These are phyloP conservation scores for Nicotiana otophora DNA, from an alignment of 257 asterid genomes.

Conservation along the genomic window DNA sequence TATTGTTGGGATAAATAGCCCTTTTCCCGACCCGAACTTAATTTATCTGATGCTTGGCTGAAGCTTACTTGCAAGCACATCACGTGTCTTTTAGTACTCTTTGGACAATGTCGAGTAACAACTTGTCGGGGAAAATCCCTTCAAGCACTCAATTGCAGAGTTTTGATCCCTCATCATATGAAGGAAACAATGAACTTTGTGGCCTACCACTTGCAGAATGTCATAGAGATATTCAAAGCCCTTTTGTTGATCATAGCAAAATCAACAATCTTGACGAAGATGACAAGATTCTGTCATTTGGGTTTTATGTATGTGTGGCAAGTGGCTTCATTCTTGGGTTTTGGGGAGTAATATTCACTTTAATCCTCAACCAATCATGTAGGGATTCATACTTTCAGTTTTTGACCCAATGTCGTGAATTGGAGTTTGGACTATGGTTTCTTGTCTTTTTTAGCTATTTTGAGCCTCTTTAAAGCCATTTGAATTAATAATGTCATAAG, in stretches of 20 bases:
- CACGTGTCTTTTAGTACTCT: too few species aligned
- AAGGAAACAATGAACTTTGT: constrained; percentile 22
- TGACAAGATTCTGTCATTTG: neutral
- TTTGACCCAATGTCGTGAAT: neutral
- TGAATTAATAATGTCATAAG: too few species aligned
- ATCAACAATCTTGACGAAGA: neutral
- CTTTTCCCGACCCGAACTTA: too few species aligned
- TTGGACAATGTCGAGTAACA: constrained; percentile 13
- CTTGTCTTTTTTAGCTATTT: too few species aligned
- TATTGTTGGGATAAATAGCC: too few species aligned
- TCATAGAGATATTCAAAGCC: neutral
- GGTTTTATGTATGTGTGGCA: neutral
- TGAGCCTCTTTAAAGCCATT: too few species aligned
- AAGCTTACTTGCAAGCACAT: too few species aligned
- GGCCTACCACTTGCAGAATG: constrained; percentile 18
- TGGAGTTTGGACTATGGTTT: too few species aligned
- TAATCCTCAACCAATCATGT: neutral
- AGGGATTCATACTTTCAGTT: neutral
- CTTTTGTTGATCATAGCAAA: neutral
- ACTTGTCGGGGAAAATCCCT: constrained; percentile 25
- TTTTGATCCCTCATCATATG: constrained; percentile 17
- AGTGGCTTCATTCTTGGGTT: neutral
- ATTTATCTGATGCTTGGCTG: too few species aligned
- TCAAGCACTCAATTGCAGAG: constrained; percentile 18
- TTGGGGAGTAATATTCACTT: neutral